These are phyloP conservation scores for Prunus salicina DNA, from an alignment of 306 rosid species.

Conservation along the genomic window DNA sequence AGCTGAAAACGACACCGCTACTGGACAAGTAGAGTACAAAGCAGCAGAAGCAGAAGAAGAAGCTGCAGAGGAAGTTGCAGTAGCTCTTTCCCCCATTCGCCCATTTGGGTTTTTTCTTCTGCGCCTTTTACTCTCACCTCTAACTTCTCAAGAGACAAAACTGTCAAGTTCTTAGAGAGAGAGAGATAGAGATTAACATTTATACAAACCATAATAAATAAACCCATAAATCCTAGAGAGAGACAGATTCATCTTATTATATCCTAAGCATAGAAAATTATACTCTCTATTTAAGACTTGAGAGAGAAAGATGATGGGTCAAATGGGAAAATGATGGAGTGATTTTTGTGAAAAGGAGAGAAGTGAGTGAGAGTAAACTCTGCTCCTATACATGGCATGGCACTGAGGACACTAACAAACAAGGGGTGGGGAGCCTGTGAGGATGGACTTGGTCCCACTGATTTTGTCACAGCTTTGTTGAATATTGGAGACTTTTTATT, in stretches of 20 bases:
- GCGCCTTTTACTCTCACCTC: not conserved
- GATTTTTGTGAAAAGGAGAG: slow-evolving; percentile 24
- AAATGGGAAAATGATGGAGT: slow-evolving; percentile 16
- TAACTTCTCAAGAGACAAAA: slow-evolving; percentile 23
- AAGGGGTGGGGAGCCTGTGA: slow-evolving; percentile 13
- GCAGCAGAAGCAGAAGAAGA: slow-evolving; percentile 22
- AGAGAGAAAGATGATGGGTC: slow-evolving; percentile 16
- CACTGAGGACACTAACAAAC: not conserved
- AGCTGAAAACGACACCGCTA: slow-evolving; percentile 56
- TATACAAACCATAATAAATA: not conserved
- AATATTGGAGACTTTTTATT: not conserved
- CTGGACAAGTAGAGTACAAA: slow-evolving; percentile 11
- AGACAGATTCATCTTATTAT: not conserved
- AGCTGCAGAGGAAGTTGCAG: slow-evolving; percentile 72
- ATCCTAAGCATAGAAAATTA: not conserved
- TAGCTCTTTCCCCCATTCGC: slow-evolving; percentile 54
- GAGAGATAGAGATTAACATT: not conserved
- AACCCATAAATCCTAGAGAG: not conserved
- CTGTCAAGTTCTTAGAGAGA: slow-evolving; percentile 38
- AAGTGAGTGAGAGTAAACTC: slow-evolving; percentile 3
- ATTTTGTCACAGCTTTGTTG: slow-evolving; percentile 7
- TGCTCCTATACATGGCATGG: not conserved
- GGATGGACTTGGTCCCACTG: slow-evolving; percentile 18
- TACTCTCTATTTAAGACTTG: not conserved
- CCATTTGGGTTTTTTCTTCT: slow-evolving; percentile 25